Evolutionary conservation across 2,329 filamentous ascomycete genomes (phyloP).

Genomic region (Fusarium neocosmosporiellum): DNA sequence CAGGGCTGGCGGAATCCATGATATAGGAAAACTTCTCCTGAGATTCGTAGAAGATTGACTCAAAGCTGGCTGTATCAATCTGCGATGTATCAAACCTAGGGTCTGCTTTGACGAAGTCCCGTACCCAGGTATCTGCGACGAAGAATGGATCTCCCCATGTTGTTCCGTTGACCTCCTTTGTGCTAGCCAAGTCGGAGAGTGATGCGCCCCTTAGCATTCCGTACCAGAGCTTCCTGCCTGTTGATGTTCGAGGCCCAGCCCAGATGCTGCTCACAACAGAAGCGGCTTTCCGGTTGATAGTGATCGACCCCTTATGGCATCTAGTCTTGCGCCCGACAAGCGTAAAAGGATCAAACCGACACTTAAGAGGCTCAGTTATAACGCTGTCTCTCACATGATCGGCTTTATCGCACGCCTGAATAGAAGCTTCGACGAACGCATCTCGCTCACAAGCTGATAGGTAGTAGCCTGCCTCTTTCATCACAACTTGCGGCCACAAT

Average conservation of each 20-base stretch:
- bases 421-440: constrained; percentile 48
- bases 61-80: not conserved
- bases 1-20: constrained; percentile 42
- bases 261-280: not conserved
- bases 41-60: not conserved
- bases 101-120: constrained; percentile 8
- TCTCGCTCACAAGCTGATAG: constrained; percentile 48
- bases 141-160: not conserved
- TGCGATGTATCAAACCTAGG: not conserved
- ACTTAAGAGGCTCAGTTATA: constrained; percentile 28
- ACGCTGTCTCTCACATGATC: constrained; percentile 38
- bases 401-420: constrained; percentile 43
- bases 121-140: constrained; percentile 1
- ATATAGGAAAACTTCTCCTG: constrained; percentile 1
- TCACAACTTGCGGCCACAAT: constrained; percentile 35
- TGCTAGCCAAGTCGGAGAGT: not conserved
- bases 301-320: constrained; percentile 49
- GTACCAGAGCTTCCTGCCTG: constrained; percentile 3
- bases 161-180: not conserved
- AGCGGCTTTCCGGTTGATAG: not conserved
- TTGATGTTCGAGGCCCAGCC: not conserved
- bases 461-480: constrained; percentile 38
- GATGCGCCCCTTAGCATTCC: constrained; percentile 1
- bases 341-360: constrained; percentile 27
- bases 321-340: not conserved